Percentiles rank a stretch among this genome's conserved stretches.
Evolutionary conservation across 2,329 filamentous ascomycete species (phyloP).

Genomic region (Fusarium sp.): DNA sequence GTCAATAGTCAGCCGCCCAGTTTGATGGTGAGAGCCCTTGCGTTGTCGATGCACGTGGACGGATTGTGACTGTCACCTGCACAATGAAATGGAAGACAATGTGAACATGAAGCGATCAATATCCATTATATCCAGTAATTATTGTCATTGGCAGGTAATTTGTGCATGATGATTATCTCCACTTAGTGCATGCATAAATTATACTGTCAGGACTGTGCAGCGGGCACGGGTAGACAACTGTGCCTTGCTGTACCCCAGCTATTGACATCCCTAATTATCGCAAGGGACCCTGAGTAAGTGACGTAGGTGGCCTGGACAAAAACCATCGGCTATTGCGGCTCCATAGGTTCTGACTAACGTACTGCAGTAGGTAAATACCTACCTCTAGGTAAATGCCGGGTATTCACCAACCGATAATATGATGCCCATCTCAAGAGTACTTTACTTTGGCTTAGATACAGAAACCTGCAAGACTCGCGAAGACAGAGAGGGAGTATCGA

Average conservation of each 20-base stretch:
- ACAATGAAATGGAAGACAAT: not conserved
- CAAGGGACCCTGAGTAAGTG: not conserved
- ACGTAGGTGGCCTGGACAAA: not conserved
- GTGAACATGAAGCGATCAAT: not conserved
- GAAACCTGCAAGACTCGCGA: not conserved
- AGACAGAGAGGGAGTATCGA: not conserved
- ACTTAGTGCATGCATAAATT: not conserved
- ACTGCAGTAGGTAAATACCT: not conserved
- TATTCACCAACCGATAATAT: not conserved
- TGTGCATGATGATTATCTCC: not conserved
- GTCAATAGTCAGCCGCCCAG: conserved; percentile 29
- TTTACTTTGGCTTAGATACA: not conserved
- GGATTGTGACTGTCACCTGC: conserved; percentile 21
- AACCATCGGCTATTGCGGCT: not conserved
- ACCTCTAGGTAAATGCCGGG: not conserved
- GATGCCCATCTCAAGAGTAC: not conserved
- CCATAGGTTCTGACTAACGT: not conserved
- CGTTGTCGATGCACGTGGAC: conserved; percentile 28
- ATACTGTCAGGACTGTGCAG: not conserved
- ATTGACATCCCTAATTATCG: not conserved
- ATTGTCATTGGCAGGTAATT: not conserved
- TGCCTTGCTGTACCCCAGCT: not conserved
- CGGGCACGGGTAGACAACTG: not conserved
- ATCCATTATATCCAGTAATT: not conserved
- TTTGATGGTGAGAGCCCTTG: conserved; percentile 10